A percentile compares a stretch with the other conserved stretches of the same genome.
Evolutionary conservation across 768 basidiomycete genomes (phyloP).

Genomic region (Daedaleopsis sinensis): DNA sequence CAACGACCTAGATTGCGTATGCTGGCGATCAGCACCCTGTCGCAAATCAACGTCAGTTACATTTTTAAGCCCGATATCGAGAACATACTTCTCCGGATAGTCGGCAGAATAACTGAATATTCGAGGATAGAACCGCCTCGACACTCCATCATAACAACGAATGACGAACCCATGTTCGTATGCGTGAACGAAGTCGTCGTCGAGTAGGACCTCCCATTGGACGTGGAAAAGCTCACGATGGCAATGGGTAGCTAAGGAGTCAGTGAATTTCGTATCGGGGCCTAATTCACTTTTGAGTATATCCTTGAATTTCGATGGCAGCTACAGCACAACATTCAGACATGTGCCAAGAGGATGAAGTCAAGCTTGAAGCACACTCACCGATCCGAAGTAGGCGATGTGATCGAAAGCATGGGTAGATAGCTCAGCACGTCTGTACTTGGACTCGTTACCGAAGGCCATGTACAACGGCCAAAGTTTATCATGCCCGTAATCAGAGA

Average conservation of each 20-base stretch:
- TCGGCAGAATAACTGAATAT: background rate
- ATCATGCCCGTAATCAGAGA: slow-evolving; percentile 29
- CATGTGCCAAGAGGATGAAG: background rate
- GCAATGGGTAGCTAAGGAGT: slow-evolving; percentile 27
- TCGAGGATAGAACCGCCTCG: too few relatives aligned
- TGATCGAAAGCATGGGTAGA: slow-evolving; percentile 38
- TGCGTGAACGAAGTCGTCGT: too few relatives aligned
- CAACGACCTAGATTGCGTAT: slow-evolving; percentile 42
- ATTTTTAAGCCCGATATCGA: slow-evolving; percentile 24
- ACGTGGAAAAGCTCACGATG: slow-evolving; percentile 36
- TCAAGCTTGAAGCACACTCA: background rate
- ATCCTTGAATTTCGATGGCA: background rate
- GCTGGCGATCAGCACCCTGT: slow-evolving; percentile 32
- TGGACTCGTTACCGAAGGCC: slow-evolving; percentile 44
- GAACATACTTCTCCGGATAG: background rate
- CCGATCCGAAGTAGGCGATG: slow-evolving; percentile 37
- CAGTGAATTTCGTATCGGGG: slow-evolving; percentile 32
- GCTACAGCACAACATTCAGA: background rate
- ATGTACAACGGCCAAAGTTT: slow-evolving; percentile 44
- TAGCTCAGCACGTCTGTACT: slow-evolving; percentile 38
- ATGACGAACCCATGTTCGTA: too few relatives aligned
- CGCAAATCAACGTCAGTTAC: background rate
- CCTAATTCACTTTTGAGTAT: slow-evolving; percentile 12
- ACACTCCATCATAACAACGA: too few relatives aligned
- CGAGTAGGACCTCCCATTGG: slow-evolving; percentile 18